These are phyloP conservation scores for Actinomortierella ambigua DNA, from an alignment of 371 early-diverging fungal species.

Conservation along the genomic window DNA sequence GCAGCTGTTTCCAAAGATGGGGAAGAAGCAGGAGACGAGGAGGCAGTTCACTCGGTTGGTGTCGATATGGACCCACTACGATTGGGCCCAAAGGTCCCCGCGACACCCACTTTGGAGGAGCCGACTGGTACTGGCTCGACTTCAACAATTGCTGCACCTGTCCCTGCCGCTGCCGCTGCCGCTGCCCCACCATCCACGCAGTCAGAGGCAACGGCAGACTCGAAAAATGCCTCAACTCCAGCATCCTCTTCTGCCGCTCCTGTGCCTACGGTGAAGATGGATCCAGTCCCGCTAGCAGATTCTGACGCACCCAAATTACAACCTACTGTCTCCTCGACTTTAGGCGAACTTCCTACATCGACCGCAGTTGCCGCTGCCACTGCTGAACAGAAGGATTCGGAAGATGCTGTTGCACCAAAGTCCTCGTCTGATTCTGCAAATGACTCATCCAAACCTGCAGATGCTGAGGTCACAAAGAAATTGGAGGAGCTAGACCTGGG, in stretches of 20 bases:
- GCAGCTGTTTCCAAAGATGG: no score
- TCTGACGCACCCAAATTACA: conserved; percentile 6
- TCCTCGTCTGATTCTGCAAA: background rate
- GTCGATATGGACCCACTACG: no score
- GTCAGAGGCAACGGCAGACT: no score
- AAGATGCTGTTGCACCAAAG: background rate
- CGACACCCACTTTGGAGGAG: no score
- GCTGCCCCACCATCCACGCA: no score
- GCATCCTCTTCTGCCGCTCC: background rate
- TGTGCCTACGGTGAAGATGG: conserved; percentile 6
- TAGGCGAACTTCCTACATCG: background rate
- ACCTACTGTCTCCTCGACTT: background rate
- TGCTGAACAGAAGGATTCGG: background rate
- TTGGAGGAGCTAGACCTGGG: conserved; percentile 12
- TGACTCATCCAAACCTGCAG: background rate
- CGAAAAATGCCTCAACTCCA: background rate
- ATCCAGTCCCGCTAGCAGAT: conserved; percentile 6
- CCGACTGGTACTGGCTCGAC: no score
- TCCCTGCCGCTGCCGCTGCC: no score
- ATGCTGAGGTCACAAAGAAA: conserved; percentile 6
- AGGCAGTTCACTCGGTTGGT: no score
- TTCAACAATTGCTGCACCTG: no score
- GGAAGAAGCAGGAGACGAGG: no score
- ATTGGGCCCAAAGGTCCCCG: no score
- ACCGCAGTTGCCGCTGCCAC: no score